phyloP scores from a whole-genome alignment of 2,329 filamentous ascomycete genomes.

The Epichloe bromicola region DNA sequence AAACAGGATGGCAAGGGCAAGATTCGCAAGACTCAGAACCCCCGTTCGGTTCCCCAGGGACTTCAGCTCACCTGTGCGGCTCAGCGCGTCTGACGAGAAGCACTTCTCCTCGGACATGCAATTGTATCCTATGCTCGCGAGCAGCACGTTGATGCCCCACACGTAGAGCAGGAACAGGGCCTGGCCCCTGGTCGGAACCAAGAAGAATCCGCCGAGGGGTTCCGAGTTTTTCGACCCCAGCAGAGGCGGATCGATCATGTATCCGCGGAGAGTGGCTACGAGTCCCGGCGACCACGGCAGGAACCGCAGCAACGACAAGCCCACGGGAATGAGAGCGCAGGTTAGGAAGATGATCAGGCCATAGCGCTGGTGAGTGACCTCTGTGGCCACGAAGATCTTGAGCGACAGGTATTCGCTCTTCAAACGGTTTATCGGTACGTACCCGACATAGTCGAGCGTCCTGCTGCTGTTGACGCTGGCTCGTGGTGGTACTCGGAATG shows the following conservation, averaged over 20 bases:
- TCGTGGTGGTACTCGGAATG: neutral
- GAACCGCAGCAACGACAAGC: conserved; percentile 17
- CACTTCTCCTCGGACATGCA: neutral
- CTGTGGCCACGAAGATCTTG: neutral
- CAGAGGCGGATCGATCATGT: conserved; percentile 13
- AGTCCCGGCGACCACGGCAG: conserved; percentile 12
- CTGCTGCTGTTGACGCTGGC: neutral
- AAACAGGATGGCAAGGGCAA: conserved; percentile 20
- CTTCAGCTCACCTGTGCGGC: neutral
- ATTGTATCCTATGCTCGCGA: neutral
- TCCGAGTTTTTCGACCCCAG: conserved; percentile 9
- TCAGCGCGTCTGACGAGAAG: neutral
- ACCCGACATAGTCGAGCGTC: conserved; percentile 7
- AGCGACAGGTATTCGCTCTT: conserved; percentile 2
- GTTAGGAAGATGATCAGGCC: conserved; percentile 15
- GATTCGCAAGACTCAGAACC: conserved; percentile 20
- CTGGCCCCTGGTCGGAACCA: conserved; percentile 15
- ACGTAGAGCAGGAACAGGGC: neutral
- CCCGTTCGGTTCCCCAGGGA: conserved; percentile 21
- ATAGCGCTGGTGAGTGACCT: conserved; percentile 10
- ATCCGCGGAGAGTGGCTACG: conserved; percentile 9
- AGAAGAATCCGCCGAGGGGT: conserved; percentile 10
- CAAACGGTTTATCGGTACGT: conserved; percentile 5
- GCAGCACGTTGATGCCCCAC: neutral
- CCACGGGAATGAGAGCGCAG: conserved; percentile 14